Evolutionary conservation across 768 basidiomycete genomes (phyloP), one percentile per base, ranked within the genome.

Genomic region (Strobilomyces dryophilus): DNA sequence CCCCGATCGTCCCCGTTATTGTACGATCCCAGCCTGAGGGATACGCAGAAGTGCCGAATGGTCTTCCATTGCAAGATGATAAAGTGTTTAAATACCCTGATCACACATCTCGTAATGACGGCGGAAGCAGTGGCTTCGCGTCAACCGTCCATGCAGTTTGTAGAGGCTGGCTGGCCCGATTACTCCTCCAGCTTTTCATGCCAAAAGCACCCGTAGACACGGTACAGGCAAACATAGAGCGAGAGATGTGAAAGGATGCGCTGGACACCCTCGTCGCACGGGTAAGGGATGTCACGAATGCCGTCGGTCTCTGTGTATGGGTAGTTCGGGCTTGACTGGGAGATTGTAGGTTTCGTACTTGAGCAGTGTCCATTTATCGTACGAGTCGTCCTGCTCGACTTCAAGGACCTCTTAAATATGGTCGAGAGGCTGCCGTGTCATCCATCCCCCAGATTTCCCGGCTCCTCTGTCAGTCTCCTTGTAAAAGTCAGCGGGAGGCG

Each of bases 211-310:
- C 15, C 35, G n/a, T 36, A 4, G 35, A 36, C 15, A 17, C 35
- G 15, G n/a, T 17, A 8, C 35, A 5, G 6, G 35, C 15, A 8
- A 36, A 36, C 35, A 36, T 67, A 8, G 65, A 51, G 18, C 75
- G 61, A 45, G 62, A 61, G 36, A 76, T 63, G 51, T 73, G 73
- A 55, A 72, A 78, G 14, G 69, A 72, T 8, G 72, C 76, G 24
- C 4, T 24, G 24, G 8, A 81, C 74, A n/a, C 80, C 79, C 8
- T 67, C 47, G 52, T 70, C 58, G 24, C 24, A 24, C 24, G 2
- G 1, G 79, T 74, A 18, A 79, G 70, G 59, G 1, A 36, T 4
- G 76, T 56, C 53, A 74, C 15, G 57, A 68, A 45, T 47, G 60
- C 59, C 32, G 27, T 44, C 15, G 15, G 34, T 49, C 45, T 49